Evolutionary conservation across 1,284 basidiomycete genomes (phyloP).

Genomic region (Takashimella koratensis): DNA sequence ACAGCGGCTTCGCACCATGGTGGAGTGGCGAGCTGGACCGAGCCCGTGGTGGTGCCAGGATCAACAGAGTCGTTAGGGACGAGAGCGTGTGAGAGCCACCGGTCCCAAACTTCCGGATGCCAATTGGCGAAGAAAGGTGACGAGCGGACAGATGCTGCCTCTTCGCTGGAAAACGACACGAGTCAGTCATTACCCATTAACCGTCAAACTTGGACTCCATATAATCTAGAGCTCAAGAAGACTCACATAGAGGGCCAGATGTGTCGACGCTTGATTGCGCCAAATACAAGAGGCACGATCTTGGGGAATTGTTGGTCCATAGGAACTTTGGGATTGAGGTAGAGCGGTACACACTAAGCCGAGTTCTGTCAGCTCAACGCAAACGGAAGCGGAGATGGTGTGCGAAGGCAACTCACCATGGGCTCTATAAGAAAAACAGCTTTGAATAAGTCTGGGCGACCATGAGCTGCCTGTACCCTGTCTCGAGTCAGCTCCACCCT

Average conservation of each 20-base stretch:
- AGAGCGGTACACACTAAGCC: not conserved
- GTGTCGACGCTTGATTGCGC: slow-evolving; percentile 62
- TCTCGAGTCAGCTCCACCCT: too few relatives aligned
- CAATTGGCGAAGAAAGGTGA: slow-evolving; percentile 43
- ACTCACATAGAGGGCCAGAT: slow-evolving; percentile 62
- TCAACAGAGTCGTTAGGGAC: slow-evolving; percentile 37
- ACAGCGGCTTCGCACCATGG: slow-evolving; percentile 36
- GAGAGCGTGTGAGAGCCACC: slow-evolving; percentile 66
- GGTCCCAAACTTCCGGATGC: slow-evolving; percentile 61
- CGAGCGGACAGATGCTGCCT: slow-evolving; percentile 58
- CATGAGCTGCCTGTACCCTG: slow-evolving; percentile 59
- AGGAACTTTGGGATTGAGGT: not conserved
- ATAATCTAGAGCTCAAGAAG: not conserved
- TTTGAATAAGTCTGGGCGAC: slow-evolving; percentile 65
- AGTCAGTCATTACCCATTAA: too few relatives aligned
- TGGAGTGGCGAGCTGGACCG: slow-evolving; percentile 35
- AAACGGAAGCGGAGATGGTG: not conserved
- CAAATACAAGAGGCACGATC: slow-evolving; percentile 28
- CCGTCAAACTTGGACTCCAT: too few relatives aligned
- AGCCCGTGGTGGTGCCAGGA: slow-evolving; percentile 2
- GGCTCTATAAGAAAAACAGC: slow-evolving; percentile 77
- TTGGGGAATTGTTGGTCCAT: slow-evolving; percentile 8
- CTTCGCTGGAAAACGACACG: slow-evolving; percentile 50
- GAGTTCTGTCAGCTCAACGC: not conserved
- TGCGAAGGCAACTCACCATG: slow-evolving; percentile 30